These are phyloP conservation scores for Fagus crenata DNA, from an alignment of 306 rosid genomes.

Conservation along the genomic window DNA sequence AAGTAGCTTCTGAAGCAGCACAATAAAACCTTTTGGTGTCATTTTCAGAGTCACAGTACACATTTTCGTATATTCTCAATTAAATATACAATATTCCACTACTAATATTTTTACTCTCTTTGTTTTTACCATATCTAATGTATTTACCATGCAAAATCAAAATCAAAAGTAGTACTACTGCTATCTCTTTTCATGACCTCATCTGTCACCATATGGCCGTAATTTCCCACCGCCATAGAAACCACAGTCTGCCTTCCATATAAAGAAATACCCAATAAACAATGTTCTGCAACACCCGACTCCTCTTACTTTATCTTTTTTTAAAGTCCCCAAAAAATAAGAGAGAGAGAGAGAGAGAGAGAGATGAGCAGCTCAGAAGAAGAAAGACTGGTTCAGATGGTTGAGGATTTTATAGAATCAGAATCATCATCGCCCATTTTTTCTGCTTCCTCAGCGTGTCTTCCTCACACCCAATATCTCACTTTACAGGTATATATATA, in stretches of 20 bases:
- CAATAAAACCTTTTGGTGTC: slow-evolving; percentile 17
- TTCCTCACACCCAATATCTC: slow-evolving; percentile 38
- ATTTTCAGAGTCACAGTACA: slow-evolving; percentile 18
- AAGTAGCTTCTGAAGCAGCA: slow-evolving; percentile 16
- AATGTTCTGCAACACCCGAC: not conserved
- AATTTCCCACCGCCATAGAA: slow-evolving; percentile 41
- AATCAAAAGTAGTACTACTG: no score
- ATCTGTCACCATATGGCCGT: slow-evolving; percentile 34
- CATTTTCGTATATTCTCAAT: no score
- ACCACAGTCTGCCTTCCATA: not conserved
- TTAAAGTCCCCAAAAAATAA: not conserved
- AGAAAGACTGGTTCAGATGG: slow-evolving; percentile 57
- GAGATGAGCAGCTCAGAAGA: slow-evolving; percentile 67
- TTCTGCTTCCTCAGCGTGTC: slow-evolving; percentile 39
- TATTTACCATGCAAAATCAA: no score
- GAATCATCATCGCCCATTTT: slow-evolving; percentile 37
- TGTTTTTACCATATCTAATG: no score
- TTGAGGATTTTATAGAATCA: slow-evolving; percentile 71
- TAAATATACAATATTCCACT: no score
- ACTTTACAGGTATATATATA: slow-evolving; percentile 43
- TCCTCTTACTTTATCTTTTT: not conserved
- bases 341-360: not conserved
- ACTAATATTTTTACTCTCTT: no score
- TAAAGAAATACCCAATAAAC: not conserved
- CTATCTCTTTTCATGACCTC: slow-evolving; percentile 23